These are phyloP conservation scores for Mycogone perniciosa DNA, from an alignment of 2,329 filamentous ascomycete genomes.

Conservation along the genomic window DNA sequence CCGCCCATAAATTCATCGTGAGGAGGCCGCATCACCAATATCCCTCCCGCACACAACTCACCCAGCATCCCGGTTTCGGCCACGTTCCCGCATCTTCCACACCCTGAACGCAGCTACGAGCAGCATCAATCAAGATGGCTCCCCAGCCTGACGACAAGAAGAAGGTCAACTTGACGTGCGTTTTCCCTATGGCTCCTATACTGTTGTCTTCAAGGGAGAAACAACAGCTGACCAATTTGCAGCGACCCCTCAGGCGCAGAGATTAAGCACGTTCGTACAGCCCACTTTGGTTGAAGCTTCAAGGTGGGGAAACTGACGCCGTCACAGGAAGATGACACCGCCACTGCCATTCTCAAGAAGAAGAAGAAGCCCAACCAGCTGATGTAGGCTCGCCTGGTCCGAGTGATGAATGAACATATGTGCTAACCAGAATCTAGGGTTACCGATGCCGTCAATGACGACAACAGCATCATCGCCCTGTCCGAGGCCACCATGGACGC, in stretches of 20 bases:
- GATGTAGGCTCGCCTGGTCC: conserved; percentile 60
- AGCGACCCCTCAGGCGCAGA: conserved; percentile 89
- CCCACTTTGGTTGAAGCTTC: conserved; percentile 12
- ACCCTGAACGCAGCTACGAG: conserved; percentile 5
- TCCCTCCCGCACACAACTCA: conserved; percentile 6
- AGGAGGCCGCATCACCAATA: background rate
- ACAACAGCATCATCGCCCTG: conserved; percentile 98
- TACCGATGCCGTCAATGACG: conserved; percentile 97
- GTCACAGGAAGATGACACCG: conserved; percentile 73
- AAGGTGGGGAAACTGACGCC: conserved; percentile 23
- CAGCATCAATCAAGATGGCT: conserved; percentile 54
- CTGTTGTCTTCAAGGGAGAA: conserved; percentile 2
- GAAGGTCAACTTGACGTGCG: conserved; percentile 79
- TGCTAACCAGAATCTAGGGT: conserved; percentile 55
- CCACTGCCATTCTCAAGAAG: conserved; percentile 98
- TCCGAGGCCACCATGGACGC: conserved; percentile 99
- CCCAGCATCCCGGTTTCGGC: conserved; percentile 13
- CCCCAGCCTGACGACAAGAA: conserved; percentile 65
- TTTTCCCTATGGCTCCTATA: conserved; percentile 5
- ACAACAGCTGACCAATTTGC: conserved; percentile 30
- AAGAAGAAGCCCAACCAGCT: conserved; percentile 99
- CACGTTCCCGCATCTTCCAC: conserved; percentile 18
- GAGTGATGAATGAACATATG: background rate
- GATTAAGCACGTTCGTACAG: conserved; percentile 65
- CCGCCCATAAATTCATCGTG: background rate